Evolutionary conservation across 768 basidiomycete species (phyloP).

Genomic region (Infundibulicybe gibba): DNA sequence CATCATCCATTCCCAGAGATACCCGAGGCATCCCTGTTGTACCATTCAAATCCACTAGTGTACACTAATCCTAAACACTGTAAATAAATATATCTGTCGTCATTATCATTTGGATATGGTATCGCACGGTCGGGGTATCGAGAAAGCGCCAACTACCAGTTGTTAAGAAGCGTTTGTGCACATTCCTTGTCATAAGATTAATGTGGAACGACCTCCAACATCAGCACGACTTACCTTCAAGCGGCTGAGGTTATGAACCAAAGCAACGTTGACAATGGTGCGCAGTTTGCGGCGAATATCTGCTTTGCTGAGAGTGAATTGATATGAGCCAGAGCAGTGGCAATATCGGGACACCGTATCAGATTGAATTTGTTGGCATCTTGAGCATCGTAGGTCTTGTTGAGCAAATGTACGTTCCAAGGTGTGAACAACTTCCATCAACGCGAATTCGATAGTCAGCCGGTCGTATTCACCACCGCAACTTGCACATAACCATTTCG

Average conservation of each 20-base stretch:
- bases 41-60: too few species aligned
- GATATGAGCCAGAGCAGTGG: constrained; percentile 83
- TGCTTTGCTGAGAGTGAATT: constrained; percentile 65
- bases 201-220: constrained; percentile 1
- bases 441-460: constrained; percentile 78
- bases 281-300: constrained; percentile 71
- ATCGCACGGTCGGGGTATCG: constrained; percentile 5
- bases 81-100: too few species aligned
- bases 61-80: too few species aligned
- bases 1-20: too few species aligned
- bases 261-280: constrained; percentile 82
- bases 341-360: constrained; percentile 87
- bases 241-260: constrained; percentile 63
- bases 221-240: constrained; percentile 50
- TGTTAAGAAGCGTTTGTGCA: constrained; percentile 37
- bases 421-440: constrained; percentile 72
- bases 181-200: constrained; percentile 33
- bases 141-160: constrained; percentile 26
- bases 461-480: constrained; percentile 90
- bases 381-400: constrained; percentile 86
- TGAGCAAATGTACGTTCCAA: constrained; percentile 76
- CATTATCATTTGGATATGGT: constrained; percentile 7
- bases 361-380: constrained; percentile 87
- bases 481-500: constrained; percentile 65
- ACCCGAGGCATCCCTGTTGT: too few species aligned